Evolutionary conservation across 192 early-diverging fungal genomes (phyloP).

Genomic region (Linnemannia exigua): DNA sequence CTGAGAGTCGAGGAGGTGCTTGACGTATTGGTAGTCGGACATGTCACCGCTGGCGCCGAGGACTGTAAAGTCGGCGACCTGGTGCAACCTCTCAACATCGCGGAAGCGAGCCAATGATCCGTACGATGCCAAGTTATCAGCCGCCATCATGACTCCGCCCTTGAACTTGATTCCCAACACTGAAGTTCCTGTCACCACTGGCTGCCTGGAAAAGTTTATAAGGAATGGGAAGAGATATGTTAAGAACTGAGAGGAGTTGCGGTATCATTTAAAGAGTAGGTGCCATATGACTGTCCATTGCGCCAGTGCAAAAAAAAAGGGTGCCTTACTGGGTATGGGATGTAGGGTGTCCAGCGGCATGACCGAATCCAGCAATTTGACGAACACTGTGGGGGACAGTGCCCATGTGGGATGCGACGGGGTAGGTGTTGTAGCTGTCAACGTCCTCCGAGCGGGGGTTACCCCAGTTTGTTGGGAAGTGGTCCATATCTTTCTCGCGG

Average conservation of each 20-base stretch:
- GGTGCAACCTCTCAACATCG: constrained; percentile 85
- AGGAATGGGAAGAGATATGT: not conserved
- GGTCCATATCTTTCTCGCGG: constrained; percentile 67
- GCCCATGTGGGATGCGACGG: constrained; percentile 51
- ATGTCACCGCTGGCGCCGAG: constrained; percentile 95
- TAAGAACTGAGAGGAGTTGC: too few relatives aligned
- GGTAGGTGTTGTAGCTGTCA: constrained; percentile 66
- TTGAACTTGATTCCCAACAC: constrained; percentile 96
- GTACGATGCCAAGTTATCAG: constrained; percentile 96
- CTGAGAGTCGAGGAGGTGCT: constrained; percentile 84
- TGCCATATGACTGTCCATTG: too few relatives aligned
- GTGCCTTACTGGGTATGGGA: constrained; percentile 71
- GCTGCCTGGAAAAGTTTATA: constrained; percentile 62
- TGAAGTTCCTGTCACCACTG: constrained; percentile 94
- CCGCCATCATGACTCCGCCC: constrained; percentile 97
- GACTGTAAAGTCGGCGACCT: constrained; percentile 88
- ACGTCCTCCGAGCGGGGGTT: constrained; percentile 74
- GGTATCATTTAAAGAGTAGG: too few relatives aligned
- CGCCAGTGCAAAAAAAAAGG: not conserved
- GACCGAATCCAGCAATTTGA: constrained; percentile 63
- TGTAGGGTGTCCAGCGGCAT: constrained; percentile 62
- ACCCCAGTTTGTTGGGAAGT: constrained; percentile 85
- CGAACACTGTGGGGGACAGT: constrained; percentile 65
- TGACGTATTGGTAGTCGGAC: constrained; percentile 93
- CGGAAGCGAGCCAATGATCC: constrained; percentile 94